Conservation (phyloP, 495 filamentous ascomycete genomes). For the Trichoderma gamsii region DNA sequence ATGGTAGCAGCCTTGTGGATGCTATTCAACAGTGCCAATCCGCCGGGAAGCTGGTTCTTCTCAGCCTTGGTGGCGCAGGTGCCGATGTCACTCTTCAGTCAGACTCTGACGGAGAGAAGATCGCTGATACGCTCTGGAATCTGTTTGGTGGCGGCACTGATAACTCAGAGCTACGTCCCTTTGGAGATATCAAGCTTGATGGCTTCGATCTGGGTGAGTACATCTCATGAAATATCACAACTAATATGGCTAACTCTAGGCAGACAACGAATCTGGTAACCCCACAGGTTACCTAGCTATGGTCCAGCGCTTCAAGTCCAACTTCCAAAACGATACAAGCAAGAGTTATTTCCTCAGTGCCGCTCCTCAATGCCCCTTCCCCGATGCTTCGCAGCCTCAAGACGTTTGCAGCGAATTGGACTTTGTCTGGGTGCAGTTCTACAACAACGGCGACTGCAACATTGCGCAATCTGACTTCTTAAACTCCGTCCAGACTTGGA, state of each 20-base stretch:
- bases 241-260: neutral
- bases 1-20: conserved; percentile 27
- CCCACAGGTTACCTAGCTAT: conserved; percentile 30
- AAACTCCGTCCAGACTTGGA: conserved; percentile 9
- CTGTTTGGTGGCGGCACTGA: conserved; percentile 43
- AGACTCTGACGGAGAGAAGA: conserved; percentile 36
- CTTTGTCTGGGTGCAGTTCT: conserved; percentile 24
- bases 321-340: conserved; percentile 34
- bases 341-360: conserved; percentile 48
- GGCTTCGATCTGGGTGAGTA: conserved; percentile 53
- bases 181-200: conserved; percentile 47
- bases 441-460: conserved; percentile 22
- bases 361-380: conserved; percentile 50
- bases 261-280: conserved; percentile 14
- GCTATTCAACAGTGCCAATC: conserved; percentile 47
- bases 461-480: conserved; percentile 11
- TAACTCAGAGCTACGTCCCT: conserved; percentile 36
- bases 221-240: neutral
- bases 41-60: conserved; percentile 43
- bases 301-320: conserved; percentile 39
- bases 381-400: conserved; percentile 40
- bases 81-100: conserved; percentile 35
- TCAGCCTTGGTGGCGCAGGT: conserved; percentile 43
- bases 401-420: conserved; percentile 25
- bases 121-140: conserved; percentile 49